These are phyloP conservation scores for Emmonsiellopsis sp. DNA, from an alignment of 2,329 filamentous ascomycete genomes.

Conservation along the genomic window DNA sequence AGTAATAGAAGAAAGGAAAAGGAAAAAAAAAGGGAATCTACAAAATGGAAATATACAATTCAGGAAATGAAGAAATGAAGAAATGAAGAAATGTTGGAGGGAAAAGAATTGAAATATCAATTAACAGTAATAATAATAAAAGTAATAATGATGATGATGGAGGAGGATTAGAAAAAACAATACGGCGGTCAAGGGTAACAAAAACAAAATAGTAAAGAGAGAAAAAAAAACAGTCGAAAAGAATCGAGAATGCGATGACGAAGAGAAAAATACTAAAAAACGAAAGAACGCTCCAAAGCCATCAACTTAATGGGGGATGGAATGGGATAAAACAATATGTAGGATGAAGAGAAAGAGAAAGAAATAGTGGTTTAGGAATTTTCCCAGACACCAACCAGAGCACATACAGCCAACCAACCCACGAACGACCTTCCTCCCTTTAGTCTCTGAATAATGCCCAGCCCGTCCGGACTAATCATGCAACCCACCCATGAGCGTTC, in stretches of 20 bases:
- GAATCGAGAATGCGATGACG: not conserved
- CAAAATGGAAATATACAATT: too few relatives aligned
- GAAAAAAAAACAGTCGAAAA: not conserved
- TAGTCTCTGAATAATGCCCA: too few relatives aligned
- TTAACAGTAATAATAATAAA: not conserved
- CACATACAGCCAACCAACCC: too few relatives aligned
- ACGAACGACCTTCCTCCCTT: too few relatives aligned
- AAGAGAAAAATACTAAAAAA: not conserved
- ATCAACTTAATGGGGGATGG: too few relatives aligned
- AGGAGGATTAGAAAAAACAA: not conserved
- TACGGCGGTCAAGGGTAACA: not conserved
- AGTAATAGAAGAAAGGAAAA: not conserved
- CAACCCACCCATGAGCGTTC: too few relatives aligned
- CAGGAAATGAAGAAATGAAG: too few relatives aligned
- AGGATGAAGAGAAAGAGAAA: not conserved
- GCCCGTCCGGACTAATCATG: too few relatives aligned
- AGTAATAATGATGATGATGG: not conserved
- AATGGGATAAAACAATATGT: not conserved
- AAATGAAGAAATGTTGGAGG: not conserved
- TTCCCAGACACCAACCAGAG: too few relatives aligned
- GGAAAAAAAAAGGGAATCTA: not conserved
- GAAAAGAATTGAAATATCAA: not conserved
- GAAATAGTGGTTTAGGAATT: not conserved
- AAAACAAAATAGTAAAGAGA: not conserved
- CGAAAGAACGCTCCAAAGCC: not conserved